Percentiles rank a stretch among this genome's conserved stretches.
Conservation (phyloP, 805 yeast species). For the Candida sanyiensis region DNA sequence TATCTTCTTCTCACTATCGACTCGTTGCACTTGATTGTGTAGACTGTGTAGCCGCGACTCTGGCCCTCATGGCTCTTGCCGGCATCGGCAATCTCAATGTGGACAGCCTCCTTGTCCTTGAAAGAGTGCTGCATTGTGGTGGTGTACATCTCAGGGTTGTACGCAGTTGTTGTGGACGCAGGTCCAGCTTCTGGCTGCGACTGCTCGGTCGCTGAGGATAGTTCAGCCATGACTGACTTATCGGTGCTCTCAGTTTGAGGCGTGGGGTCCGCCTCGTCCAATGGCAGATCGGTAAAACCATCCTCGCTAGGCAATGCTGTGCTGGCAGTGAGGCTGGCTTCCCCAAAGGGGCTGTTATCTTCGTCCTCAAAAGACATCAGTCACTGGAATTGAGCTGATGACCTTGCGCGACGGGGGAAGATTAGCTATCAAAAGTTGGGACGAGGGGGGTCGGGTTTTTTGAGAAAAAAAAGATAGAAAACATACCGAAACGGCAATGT, state of each 20-base stretch:
- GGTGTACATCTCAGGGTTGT: slow-evolving; percentile 25
- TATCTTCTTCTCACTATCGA: slow-evolving; percentile 74
- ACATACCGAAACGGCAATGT: background rate
- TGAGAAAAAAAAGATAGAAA: too few relatives aligned
- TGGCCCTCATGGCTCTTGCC: slow-evolving; percentile 80
- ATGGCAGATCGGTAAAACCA: slow-evolving; percentile 26
- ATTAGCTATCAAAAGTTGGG: too few relatives aligned
- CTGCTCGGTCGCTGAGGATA: background rate
- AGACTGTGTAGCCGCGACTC: slow-evolving; percentile 72
- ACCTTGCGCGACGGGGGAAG: background rate
- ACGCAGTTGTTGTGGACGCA: slow-evolving; percentile 19
- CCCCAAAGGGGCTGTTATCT: slow-evolving; percentile 24
- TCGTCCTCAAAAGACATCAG: slow-evolving; percentile 22
- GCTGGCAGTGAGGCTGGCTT: slow-evolving; percentile 9
- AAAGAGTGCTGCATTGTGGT: slow-evolving; percentile 19
- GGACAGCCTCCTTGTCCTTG: slow-evolving; percentile 16
- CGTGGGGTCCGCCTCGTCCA: slow-evolving; percentile 16
- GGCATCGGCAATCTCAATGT: slow-evolving; percentile 63
- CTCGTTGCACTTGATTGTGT: slow-evolving; percentile 65
- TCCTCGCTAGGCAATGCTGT: slow-evolving; percentile 12
- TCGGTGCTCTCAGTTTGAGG: slow-evolving; percentile 6
- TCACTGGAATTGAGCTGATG: background rate
- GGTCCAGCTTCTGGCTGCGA: slow-evolving; percentile 7
- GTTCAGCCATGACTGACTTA: slow-evolving; percentile 10
- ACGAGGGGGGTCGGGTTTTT: background rate